Conservation (phyloP, 495 filamentous ascomycete genomes). For the Xylaria palmicola region DNA sequence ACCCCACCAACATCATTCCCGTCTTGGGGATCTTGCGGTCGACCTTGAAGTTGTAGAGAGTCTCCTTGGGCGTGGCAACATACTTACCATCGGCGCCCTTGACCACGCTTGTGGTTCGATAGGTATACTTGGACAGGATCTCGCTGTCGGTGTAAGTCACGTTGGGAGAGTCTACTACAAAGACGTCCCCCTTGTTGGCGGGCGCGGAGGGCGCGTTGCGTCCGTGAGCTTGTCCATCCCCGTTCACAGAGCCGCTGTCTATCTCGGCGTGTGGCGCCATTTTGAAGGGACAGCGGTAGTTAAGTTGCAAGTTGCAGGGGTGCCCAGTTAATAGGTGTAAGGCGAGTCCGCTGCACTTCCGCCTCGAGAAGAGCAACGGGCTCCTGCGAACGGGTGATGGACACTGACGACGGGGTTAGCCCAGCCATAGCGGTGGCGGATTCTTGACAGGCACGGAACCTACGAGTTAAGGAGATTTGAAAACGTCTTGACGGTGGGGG, state of each 20-base stretch:
- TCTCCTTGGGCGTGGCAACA: slow-evolving; percentile 83
- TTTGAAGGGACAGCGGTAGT: slow-evolving; percentile 32
- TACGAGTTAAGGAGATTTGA: slow-evolving; percentile 89
- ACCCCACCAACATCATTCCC: slow-evolving; percentile 96
- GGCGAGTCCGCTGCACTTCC: slow-evolving; percentile 82
- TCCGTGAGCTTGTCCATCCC: slow-evolving; percentile 51
- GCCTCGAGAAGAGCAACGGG: slow-evolving; percentile 87
- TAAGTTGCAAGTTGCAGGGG: slow-evolving; percentile 30
- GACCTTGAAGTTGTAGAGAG: slow-evolving; percentile 94
- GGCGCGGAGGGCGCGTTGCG: slow-evolving; percentile 34
- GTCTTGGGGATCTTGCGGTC: slow-evolving; percentile 90
- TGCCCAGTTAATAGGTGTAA: slow-evolving; percentile 58
- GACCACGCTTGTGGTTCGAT: slow-evolving; percentile 77
- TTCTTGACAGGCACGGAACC: slow-evolving; percentile 28
- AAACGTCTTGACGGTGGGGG: slow-evolving; percentile 75
- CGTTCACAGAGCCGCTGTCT: slow-evolving; percentile 70
- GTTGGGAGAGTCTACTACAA: slow-evolving; percentile 87
- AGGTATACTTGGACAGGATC: slow-evolving; percentile 94
- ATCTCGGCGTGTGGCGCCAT: slow-evolving; percentile 96
- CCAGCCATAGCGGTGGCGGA: slow-evolving; percentile 3
- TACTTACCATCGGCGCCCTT: slow-evolving; percentile 71
- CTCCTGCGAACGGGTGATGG: slow-evolving; percentile 97
- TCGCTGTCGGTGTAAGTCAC: slow-evolving; percentile 84
- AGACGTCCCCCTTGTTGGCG: slow-evolving; percentile 52
- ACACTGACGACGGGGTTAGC: slow-evolving; percentile 51